These are phyloP conservation scores for Arabidopsis thaliana DNA, from an alignment of 345 rosid species.

Conservation along the genomic window TAIR10.1 NC_003071.7:122501-123000, in stretches of 20 bases:
- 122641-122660: slow-evolving; percentile 19
- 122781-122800: neutral
- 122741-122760: slow-evolving; percentile 10
- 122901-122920: slow-evolving; percentile 26
- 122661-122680: slow-evolving; percentile 25
- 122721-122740: neutral
- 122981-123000: slow-evolving; percentile 6
- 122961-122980: slow-evolving; percentile 43
- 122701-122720: slow-evolving; percentile 34
- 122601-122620: neutral
- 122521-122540: slow-evolving; percentile 20
- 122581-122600: neutral
- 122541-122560: neutral
- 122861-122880: neutral
- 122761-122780: slow-evolving; percentile 25
- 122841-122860: too few species aligned
- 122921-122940: slow-evolving; percentile 17
- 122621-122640: slow-evolving; percentile 7
- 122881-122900: neutral
- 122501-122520: slow-evolving; percentile 9
- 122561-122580: neutral
- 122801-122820: neutral
- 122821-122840: neutral
- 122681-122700: slow-evolving; percentile 22
- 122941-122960: slow-evolving; percentile 20